Conservation (phyloP, 2,329 filamentous ascomycete genomes). For the Colletotrichum caudatum region DNA sequence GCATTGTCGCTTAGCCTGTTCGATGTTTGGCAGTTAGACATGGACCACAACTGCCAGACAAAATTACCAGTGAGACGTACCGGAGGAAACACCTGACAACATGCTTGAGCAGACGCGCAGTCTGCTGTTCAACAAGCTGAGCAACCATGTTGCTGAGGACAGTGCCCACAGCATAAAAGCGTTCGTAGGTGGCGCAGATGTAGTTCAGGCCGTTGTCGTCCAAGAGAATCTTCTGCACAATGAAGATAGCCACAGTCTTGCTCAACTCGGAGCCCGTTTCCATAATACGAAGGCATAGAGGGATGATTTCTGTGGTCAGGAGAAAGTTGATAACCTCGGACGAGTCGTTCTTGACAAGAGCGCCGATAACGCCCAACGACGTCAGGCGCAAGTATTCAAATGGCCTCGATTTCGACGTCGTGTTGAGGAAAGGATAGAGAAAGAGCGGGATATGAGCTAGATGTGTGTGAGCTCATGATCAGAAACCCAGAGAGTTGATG, state of each 20-base stretch:
- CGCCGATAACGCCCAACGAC: slow-evolving; percentile 95
- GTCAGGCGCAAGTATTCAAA: slow-evolving; percentile 98
- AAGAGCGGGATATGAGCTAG: slow-evolving; percentile 96
- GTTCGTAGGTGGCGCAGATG: slow-evolving; percentile 98
- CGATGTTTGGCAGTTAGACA: not conserved
- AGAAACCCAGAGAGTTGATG: not conserved
- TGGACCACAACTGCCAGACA: not conserved
- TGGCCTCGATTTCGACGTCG: slow-evolving; percentile 95
- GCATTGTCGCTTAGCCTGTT: slow-evolving; percentile 92
- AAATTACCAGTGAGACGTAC: slow-evolving; percentile 61
- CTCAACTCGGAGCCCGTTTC: slow-evolving; percentile 98
- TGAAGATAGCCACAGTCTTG: slow-evolving; percentile 99
- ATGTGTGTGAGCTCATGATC: slow-evolving; percentile 39
- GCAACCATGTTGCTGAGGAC: slow-evolving; percentile 99
- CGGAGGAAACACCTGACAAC: slow-evolving; percentile 97
- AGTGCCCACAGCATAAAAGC: slow-evolving; percentile 97
- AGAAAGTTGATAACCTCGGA: slow-evolving; percentile 99
- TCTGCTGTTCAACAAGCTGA: slow-evolving; percentile 97
- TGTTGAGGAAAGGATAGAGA: slow-evolving; percentile 98
- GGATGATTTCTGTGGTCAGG: slow-evolving; percentile 97
- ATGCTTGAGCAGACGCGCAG: slow-evolving; percentile 94
- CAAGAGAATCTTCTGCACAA: slow-evolving; percentile 97
- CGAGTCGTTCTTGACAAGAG: slow-evolving; percentile 98
- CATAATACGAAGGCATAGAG: slow-evolving; percentile 97
- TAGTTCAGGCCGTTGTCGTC: slow-evolving; percentile 98